phyloP scores from a whole-genome alignment of 2,329 filamentous ascomycete genomes.

The Didymella keratinophila region DNA sequence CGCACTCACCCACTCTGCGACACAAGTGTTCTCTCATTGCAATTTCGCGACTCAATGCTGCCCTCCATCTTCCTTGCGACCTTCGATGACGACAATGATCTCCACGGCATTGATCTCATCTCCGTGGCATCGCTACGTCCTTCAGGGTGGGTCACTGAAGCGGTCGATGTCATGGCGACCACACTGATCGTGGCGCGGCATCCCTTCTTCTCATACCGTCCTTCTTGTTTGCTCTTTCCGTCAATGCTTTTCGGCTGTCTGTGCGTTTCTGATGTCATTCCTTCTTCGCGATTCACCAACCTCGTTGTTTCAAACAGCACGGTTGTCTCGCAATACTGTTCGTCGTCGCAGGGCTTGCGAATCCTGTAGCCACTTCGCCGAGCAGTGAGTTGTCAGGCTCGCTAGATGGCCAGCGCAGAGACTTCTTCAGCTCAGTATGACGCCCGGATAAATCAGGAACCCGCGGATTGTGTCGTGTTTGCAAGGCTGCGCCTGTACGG shows the following conservation, averaged over 20 bases:
- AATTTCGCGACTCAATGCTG: conserved; percentile 19
- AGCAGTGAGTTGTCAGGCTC: conserved; percentile 36
- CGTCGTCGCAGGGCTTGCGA: conserved; percentile 14
- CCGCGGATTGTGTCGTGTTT: conserved; percentile 8
- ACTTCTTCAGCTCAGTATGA: conserved; percentile 25
- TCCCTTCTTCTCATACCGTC: conserved; percentile 18
- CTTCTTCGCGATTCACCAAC: conserved; percentile 10
- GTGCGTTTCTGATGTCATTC: conserved; percentile 39
- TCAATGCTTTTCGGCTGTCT: conserved; percentile 23
- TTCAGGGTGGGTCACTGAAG: conserved; percentile 15
- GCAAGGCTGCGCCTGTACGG: conserved; percentile 13
- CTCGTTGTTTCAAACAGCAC: conserved; percentile 14
- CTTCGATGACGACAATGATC: conserved; percentile 8
- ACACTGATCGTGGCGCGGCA: conserved; percentile 30
- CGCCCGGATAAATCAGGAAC: conserved; percentile 14
- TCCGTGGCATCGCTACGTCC: conserved; percentile 8
- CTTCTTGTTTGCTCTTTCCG: conserved; percentile 23
- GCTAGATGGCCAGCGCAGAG: conserved; percentile 33
- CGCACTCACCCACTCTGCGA: background rate
- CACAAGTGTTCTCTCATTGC: background rate
- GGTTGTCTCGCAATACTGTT: conserved; percentile 23
- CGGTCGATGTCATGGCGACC: conserved; percentile 20
- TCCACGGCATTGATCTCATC: conserved; percentile 13
- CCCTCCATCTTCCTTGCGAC: background rate
- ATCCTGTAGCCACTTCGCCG: conserved; percentile 21